Base-by-base conservation (phyloP, 108 stramenopile genomes). In the Pseudonitzschia pungens region DNA sequence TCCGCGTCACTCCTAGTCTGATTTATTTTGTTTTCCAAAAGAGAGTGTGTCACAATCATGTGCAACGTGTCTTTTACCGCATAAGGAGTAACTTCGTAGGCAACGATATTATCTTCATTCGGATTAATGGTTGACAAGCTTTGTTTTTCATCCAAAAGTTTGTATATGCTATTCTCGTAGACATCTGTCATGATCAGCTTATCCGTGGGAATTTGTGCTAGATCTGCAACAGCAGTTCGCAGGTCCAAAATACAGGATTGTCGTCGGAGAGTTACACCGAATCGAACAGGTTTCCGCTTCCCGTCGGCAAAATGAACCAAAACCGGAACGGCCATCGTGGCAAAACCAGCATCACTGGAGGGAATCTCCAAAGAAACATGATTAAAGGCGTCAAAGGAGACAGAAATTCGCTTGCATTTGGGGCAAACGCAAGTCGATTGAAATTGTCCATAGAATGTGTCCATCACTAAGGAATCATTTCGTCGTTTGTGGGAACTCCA, bases 311-410 rank as follows among this genome's bases (percentile, higher is more conserved):
- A 68, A 68, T 70, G 68, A 28, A 80, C 73, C 18, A 74, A 16
- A 16, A 79, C 63, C 29, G 72, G 64, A 54, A 79, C 65, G 42
- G 71, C 29, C 32, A 73, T 27, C 50, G 64, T 70, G 48, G 71
- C n/a, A 12, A 15, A 62, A 1, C 33, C 67, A 40, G 56, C 57
- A 48, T 70, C 53, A 31, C 53, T 64, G 43, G 82, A 81, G 12
- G 92, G 92, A 52, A 93, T 89, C 77, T 93, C 89, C 55, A 93
- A 67, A 7, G 85, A 87, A 22, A 93, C 84, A 72, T 93, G 88
- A 72, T 93, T 93, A 74, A 91, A 93, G 20, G 89, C 72, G 81
- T 97, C 98, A 77, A 97, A 99, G 10, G 93, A 92, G 11, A 97
- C 89, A 22, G 91, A 91, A 7, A 95, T 85, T 58, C 83, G 65